Conservation (phyloP, 441 rosid species). For the Pelargonium fulgidum region DNA sequence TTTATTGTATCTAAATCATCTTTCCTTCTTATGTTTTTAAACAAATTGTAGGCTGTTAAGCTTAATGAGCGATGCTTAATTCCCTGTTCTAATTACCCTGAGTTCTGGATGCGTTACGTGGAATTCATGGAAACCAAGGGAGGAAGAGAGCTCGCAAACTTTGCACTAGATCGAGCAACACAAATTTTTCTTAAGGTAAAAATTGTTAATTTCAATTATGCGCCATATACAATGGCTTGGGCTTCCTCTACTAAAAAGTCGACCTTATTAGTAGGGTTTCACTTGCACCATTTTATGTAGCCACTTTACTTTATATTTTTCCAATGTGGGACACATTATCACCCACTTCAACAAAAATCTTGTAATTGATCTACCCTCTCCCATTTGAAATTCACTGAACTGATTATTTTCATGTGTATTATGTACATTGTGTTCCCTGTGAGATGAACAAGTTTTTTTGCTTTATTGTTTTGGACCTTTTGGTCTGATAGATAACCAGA, state of each 20-base stretch:
- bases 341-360: background rate
- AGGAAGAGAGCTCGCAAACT: slow-evolving; percentile 81
- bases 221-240: too few species aligned
- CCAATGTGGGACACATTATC: too few species aligned
- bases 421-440: too few species aligned
- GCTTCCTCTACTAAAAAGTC: too few species aligned
- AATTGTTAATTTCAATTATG: too few species aligned
- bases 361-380: background rate
- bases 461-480: too few species aligned
- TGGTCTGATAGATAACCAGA: too few species aligned
- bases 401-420: too few species aligned
- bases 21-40: slow-evolving; percentile 3
- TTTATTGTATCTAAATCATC: slow-evolving; percentile 9
- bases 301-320: too few species aligned
- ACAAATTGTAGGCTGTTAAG: slow-evolving; percentile 55
- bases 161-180: slow-evolving; percentile 67
- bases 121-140: slow-evolving; percentile 79
- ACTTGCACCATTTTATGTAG: too few species aligned
- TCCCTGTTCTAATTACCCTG: slow-evolving; percentile 76
- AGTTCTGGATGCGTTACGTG: slow-evolving; percentile 90
- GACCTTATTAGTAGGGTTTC: too few species aligned
- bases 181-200: slow-evolving; percentile 64
- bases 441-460: too few species aligned
- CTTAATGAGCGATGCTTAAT: slow-evolving; percentile 87
- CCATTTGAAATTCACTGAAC: background rate